Percentiles rank a stretch among this genome's conserved stretches.
phyloP scores from a whole-genome alignment of 83 land plant species.

The Diphasiastrum complanatum region DNA sequence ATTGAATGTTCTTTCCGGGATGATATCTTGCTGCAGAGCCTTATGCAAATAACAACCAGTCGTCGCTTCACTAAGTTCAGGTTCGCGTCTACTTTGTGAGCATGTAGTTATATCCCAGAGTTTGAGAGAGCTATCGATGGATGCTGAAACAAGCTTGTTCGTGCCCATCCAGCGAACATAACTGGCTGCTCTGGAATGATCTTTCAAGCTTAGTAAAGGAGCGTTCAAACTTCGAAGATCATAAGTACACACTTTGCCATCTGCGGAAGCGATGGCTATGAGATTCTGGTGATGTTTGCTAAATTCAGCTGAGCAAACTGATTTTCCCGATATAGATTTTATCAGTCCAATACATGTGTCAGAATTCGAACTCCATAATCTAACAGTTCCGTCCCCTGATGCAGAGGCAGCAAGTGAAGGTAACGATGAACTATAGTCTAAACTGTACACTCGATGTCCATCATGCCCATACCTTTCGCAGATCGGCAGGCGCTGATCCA shows the following conservation, averaged over 20 bases:
- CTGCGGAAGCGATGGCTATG: slow-evolving; percentile 5
- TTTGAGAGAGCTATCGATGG: not conserved
- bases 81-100: not conserved
- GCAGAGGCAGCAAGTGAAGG: slow-evolving; percentile 6
- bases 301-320: slow-evolving; percentile 19
- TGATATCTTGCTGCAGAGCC: not conserved
- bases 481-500: slow-evolving; percentile 4
- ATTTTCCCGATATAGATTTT: not conserved
- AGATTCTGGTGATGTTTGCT: not conserved
- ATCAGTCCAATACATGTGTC: not conserved
- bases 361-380: slow-evolving; percentile 2
- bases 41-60: not conserved
- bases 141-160: not conserved
- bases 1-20: not conserved
- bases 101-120: not conserved
- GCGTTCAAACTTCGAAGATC: not conserved
- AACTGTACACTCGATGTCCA: slow-evolving; percentile 12
- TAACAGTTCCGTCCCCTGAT: slow-evolving; percentile 16
- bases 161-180: not conserved
- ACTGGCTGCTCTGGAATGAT: slow-evolving; percentile 2
- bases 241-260: not conserved
- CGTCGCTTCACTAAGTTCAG: not conserved
- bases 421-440: not conserved
- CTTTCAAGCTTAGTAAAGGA: not conserved
- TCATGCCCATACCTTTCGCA: slow-evolving; percentile 16